These are phyloP conservation scores for Mucor indicus DNA, from an alignment of 371 early-diverging fungal genomes.

Conservation along the genomic window DNA sequence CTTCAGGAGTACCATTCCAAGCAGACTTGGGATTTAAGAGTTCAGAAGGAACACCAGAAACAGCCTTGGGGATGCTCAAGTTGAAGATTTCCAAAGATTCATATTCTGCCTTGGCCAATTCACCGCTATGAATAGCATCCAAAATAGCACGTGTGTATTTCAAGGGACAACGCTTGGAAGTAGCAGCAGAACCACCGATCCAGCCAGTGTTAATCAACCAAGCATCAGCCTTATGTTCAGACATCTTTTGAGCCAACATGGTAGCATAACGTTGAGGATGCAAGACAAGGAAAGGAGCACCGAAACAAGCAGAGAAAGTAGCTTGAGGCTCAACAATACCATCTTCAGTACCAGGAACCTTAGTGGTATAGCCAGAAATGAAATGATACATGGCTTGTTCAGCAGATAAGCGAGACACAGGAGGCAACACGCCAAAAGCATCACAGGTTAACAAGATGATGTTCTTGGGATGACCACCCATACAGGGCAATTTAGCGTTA, in stretches of 20 bases:
- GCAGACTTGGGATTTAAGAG: constrained; percentile 86
- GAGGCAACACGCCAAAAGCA: constrained; percentile 97
- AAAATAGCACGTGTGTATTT: constrained; percentile 97
- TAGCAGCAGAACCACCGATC: constrained; percentile 92
- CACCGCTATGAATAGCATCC: constrained; percentile 94
- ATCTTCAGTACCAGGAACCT: constrained; percentile 97
- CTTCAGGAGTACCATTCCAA: constrained; percentile 73
- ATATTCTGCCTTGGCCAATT: constrained; percentile 80
- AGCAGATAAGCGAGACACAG: constrained; percentile 87
- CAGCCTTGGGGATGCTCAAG: constrained; percentile 79
- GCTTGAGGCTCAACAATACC: constrained; percentile 88
- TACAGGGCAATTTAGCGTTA: constrained; percentile 93
- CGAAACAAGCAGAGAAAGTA: constrained; percentile 97
- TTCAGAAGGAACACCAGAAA: constrained; percentile 78
- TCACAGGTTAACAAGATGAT: constrained; percentile 97
- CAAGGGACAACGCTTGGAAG: constrained; percentile 90
- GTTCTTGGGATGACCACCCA: constrained; percentile 94
- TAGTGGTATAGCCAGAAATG: constrained; percentile 89
- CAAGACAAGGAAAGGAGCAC: constrained; percentile 95
- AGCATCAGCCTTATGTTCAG: constrained; percentile 82
- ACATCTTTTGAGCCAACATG: constrained; percentile 96
- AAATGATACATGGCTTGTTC: constrained; percentile 98
- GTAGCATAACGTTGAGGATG: constrained; percentile 96
- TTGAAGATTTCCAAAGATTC: constrained; percentile 82
- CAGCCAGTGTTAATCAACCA: constrained; percentile 99